A percentile compares a stretch with the other conserved stretches of the same genome.
Conservation (phyloP, 306 rosid species). For the barrel medic (Medicago truncatula) region MtrunA17r5.0-ANR NC_053046.1:7435501-7436000, state of each 20-base stretch:
- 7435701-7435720: constrained; percentile 98
- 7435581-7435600: neutral
- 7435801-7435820: neutral
- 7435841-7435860: constrained; percentile 96
- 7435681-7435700: constrained; percentile 82
- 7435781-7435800: neutral
- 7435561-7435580: neutral
- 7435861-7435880: constrained; percentile 80
- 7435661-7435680: constrained; percentile 88
- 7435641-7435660: constrained; percentile 92
- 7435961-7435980: neutral
- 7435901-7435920: constrained; percentile 72
- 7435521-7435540: neutral
- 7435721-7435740: constrained; percentile 37
- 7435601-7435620: neutral
- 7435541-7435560: neutral
- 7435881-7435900: constrained; percentile 88
- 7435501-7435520: neutral
- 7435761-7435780: neutral
- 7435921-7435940: constrained; percentile 68
- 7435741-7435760: neutral
- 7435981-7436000: neutral
- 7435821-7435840: constrained; percentile 53
- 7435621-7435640: neutral
- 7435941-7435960: neutral